Percentiles rank a stretch among this genome's conserved stretches.
Evolutionary conservation across 2,329 filamentous ascomycete genomes (phyloP).

Genomic region (Pestalotiopsis sp.): DNA sequence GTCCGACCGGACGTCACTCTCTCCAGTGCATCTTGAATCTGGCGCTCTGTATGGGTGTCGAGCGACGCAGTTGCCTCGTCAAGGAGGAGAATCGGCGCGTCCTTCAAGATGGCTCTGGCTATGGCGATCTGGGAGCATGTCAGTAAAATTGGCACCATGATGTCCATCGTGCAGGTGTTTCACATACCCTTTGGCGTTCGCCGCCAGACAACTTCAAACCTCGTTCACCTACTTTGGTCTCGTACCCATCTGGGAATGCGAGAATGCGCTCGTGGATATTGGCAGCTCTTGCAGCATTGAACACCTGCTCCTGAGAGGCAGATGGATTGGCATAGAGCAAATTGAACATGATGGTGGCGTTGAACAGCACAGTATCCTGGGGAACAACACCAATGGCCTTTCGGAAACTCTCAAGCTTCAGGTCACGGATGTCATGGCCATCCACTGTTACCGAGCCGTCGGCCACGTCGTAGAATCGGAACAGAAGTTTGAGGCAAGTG

Average conservation of each 20-base stretch:
- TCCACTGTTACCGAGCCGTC: constrained; percentile 56
- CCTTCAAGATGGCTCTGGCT: constrained; percentile 67
- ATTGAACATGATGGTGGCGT: constrained; percentile 62
- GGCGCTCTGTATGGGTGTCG: constrained; percentile 60
- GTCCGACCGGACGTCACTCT: constrained; percentile 49
- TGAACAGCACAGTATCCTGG: constrained; percentile 57
- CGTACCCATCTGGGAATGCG: constrained; percentile 49
- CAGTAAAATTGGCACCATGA: not conserved
- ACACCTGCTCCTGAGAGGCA: constrained; percentile 57
- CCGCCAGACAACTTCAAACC: constrained; percentile 53
- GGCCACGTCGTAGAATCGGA: constrained; percentile 60
- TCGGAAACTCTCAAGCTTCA: constrained; percentile 43
- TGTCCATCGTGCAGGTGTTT: not conserved
- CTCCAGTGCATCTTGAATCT: constrained; percentile 57
- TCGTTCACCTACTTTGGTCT: constrained; percentile 27
- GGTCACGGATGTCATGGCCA: constrained; percentile 56
- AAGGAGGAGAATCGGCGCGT: constrained; percentile 68
- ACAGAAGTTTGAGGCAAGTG: constrained; percentile 58
- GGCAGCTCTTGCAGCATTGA: constrained; percentile 55
- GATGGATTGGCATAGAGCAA: constrained; percentile 57
- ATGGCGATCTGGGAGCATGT: constrained; percentile 46
- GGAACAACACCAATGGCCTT: constrained; percentile 58
- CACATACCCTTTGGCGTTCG: constrained; percentile 56
- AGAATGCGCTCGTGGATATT: constrained; percentile 61
- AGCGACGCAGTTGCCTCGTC: constrained; percentile 75